These are phyloP conservation scores for Spathaspora sp. DNA, from an alignment of 805 yeast genomes.

Conservation along the genomic window DNA sequence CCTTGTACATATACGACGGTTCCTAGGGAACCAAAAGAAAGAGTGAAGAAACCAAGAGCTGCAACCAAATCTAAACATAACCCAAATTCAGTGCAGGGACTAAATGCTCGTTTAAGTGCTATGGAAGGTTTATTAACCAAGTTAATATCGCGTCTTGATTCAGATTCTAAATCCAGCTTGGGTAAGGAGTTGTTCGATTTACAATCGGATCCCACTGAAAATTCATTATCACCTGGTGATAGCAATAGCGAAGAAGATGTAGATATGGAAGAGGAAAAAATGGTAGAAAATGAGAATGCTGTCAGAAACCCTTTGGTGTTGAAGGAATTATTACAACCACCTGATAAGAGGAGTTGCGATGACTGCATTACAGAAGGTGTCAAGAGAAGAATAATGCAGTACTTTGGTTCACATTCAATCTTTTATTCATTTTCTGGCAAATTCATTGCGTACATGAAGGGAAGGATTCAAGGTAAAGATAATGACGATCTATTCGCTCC, in stretches of 20 bases:
- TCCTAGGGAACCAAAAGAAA: slow-evolving; percentile 11
- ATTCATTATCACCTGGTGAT: not conserved
- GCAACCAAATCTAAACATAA: not conserved
- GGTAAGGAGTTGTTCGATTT: not conserved
- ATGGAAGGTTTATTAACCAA: slow-evolving; percentile 15
- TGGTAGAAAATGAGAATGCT: not conserved
- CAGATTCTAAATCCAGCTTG: not conserved
- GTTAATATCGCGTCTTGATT: slow-evolving; percentile 13
- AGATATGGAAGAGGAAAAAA: not conserved
- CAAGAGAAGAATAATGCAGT: slow-evolving; percentile 5
- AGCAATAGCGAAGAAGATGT: not conserved
- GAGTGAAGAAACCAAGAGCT: slow-evolving; percentile 11
- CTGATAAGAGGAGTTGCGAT: not conserved
- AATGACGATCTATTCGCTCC: slow-evolving; percentile 20
- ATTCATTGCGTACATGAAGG: slow-evolving; percentile 25
- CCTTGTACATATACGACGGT: slow-evolving; percentile 24
- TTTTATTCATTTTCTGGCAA: slow-evolving; percentile 26
- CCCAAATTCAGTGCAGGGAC: slow-evolving; percentile 3
- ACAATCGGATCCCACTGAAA: not conserved
- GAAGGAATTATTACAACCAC: slow-evolving; percentile 8
- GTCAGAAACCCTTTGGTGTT: slow-evolving; percentile 4
- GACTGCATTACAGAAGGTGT: not conserved
- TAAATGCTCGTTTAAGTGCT: slow-evolving; percentile 12
- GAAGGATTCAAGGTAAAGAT: slow-evolving; percentile 15
- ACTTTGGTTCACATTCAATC: slow-evolving; percentile 22